A percentile compares a stretch with the other conserved stretches of the same genome.
Evolutionary conservation across 2,329 filamentous ascomycete genomes (phyloP).

Genomic region (Exophiala sp.): DNA sequence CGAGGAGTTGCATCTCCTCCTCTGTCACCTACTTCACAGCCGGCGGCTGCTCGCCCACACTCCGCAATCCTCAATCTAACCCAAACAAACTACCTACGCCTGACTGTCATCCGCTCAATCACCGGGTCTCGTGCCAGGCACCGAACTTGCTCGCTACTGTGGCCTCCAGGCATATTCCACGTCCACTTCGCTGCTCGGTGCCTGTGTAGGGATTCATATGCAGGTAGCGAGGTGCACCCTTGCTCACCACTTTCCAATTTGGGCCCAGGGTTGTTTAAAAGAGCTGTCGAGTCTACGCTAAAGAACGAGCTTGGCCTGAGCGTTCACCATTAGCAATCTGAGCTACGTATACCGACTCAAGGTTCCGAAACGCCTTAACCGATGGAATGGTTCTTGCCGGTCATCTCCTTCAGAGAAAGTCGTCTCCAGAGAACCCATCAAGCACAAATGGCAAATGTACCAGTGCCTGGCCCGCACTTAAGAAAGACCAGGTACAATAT

Average conservation of each 20-base stretch:
- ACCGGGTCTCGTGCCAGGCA: neutral
- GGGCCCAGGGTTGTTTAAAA: too few relatives aligned
- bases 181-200: neutral
- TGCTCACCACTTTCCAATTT: conserved; percentile 8
- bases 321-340: neutral
- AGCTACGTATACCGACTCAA: neutral
- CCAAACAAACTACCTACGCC: too few relatives aligned
- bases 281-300: conserved; percentile 13
- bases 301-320: conserved; percentile 20
- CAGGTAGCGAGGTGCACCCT: conserved; percentile 2
- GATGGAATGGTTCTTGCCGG: too few relatives aligned
- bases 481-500: neutral
- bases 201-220: too few relatives aligned
- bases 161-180: neutral
- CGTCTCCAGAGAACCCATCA: too few relatives aligned
- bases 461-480: conserved; percentile 1
- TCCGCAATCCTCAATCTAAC: neutral
- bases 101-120: neutral
- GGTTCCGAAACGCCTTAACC: neutral
- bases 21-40: neutral
- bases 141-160: neutral
- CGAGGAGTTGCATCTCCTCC: neutral
- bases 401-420: too few relatives aligned
- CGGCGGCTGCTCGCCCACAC: neutral
- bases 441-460: neutral